Evolutionary conservation across 768 basidiomycete species (phyloP), one percentile per base, ranked within the genome.

Genomic region (Termitomyces heimii): DNA sequence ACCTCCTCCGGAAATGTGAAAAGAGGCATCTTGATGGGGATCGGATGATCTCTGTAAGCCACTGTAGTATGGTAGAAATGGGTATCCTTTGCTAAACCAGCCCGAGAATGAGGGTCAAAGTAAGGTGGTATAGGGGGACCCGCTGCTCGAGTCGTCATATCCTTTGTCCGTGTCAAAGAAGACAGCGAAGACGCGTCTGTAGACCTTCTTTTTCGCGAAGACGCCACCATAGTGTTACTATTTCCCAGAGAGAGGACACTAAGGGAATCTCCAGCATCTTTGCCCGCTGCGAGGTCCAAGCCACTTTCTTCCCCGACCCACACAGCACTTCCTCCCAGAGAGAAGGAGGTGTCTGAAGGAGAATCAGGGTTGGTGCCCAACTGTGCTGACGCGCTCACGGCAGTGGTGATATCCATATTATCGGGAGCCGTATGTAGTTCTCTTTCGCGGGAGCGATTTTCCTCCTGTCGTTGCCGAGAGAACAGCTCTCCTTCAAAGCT

Each of bases 1-100:
- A 99, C 92, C 77, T 99, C 97, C 70, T 95, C 92, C 0, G 91
- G 82, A 68, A 97, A 98, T 1, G 88, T 89, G 20, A 85, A 83
- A 46, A 97, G 73, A 0, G 97, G 97, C 70, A 98, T 83, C 65
- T 92, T 88, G 67, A 98, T 93, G 14, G 94, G 95, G 31, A 98
- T 71, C 29, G 83, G 82, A 60, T 94, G 86, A 55, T 86, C 86
- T 69, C 87, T 88, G 72, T 94, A 96, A 14, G 78, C 82, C 55
- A 96, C 89, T 12, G 81, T 79, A 1, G 95, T 92, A 66, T 94
- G 87, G 72, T 84, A 98, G 67, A 91, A 96, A 68, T 98, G 95
- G 37, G 95, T 98, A 77, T 99, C 96, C 65, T 92, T 92, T 48
- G 78, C 76, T 62, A 79, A 61, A 29, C 77, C 77, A 56, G 78